A percentile compares a stretch with the other conserved stretches of the same genome.
phyloP scores from a whole-genome alignment of 192 early-diverging fungal genomes.

The Mortierella antarctica region DNA sequence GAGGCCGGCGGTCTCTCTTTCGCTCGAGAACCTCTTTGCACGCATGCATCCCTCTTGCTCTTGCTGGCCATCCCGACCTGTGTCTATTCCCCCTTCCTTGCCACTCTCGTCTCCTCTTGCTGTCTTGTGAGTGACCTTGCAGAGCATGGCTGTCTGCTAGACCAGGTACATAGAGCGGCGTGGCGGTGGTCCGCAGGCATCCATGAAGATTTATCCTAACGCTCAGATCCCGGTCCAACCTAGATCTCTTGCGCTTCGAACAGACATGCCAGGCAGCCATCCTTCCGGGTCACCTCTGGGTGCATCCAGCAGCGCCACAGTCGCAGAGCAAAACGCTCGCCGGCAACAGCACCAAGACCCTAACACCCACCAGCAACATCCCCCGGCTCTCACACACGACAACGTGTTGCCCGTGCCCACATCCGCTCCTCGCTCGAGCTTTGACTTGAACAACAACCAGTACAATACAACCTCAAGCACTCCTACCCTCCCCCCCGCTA shows the following conservation, averaged over 20 bases:
- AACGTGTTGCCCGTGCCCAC: no score
- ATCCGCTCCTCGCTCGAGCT: no score
- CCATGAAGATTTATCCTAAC: neutral
- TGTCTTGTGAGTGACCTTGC: neutral
- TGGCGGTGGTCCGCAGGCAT: neutral
- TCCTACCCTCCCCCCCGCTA: constrained; percentile 6
- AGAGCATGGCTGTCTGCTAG: neutral
- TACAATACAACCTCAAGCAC: neutral
- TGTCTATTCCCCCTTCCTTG: neutral
- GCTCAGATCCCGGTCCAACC: neutral
- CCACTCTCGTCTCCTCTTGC: neutral
- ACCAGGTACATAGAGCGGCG: neutral
- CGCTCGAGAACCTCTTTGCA: neutral
- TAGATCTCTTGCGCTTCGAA: neutral
- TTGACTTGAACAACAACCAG: no score
- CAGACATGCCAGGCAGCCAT: constrained; percentile 28
- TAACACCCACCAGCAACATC: neutral
- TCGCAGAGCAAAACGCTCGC: neutral
- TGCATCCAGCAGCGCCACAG: neutral
- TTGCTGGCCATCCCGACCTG: neutral
- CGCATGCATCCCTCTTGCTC: neutral
- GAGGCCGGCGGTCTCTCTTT: neutral
- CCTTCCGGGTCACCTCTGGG: constrained; percentile 13
- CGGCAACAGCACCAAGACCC: neutral
- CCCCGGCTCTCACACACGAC: no score